Base-by-base conservation (phyloP, 306 rosid genomes). In the Betula pendula region DNA sequence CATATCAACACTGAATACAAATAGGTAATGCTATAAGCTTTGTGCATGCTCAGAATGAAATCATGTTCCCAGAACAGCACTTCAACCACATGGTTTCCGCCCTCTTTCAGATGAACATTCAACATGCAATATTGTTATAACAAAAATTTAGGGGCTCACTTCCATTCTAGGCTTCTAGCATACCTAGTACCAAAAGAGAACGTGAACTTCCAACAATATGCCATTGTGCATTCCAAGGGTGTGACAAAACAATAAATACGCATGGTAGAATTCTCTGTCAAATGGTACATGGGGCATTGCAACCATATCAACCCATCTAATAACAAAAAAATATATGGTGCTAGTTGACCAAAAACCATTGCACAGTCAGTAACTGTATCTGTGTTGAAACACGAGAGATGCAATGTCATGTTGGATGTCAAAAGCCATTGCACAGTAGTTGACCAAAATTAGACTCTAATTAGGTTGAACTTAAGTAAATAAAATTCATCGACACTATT, bases 11-110 rank as follows among this genome's bases (percentile, higher is more conserved):
- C 49, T 45, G 49, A 81, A 53, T 70, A 68, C 42, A 72, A 68
- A 52, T 51, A n/a, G 60, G 67, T 68, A 29, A 80, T 16, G 56
- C 73, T 29, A 48, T 19, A 60, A 58, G 14, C 8, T 60, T 15
- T 14, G 56, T 24, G 53, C 58, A 20, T 53, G 60, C 35, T 27
- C 60, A 48, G 35, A 42, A 78, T 72, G 52, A 74, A 77, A 77
- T 6, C 19, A 29, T 56, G 25, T 43, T 50, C n/a, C 78, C 44
- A 66, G 24, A 53, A 65, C 24, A 19, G 22, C 38, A n/a, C n/a
- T 56, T 56, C 42, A 38, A 38, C 42, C 42, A 38, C 8, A 38
- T 5, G 8, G 42, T 38, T 38, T 20, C 62, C 20, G 62, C 14
- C 62, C 62, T 55, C 62, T n/a, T 38, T 38, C 42, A 38, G 45